Evolutionary conservation across 1,139 yeast genomes (phyloP).

Genomic region (Yamadazyma pseudoaaseri): DNA sequence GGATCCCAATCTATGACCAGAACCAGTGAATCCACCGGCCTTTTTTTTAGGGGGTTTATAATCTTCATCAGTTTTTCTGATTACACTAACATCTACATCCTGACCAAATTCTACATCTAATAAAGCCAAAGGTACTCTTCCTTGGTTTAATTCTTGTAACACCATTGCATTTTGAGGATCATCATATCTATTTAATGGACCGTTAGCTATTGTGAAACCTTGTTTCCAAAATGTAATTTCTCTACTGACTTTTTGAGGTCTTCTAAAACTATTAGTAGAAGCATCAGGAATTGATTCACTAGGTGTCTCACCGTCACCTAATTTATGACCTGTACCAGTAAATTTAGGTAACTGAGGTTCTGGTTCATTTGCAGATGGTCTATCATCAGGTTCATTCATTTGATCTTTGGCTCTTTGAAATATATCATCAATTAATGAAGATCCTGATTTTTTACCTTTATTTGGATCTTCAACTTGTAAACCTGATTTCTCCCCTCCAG

Average conservation of each 20-base stretch:
- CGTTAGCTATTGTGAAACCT: constrained; percentile 94
- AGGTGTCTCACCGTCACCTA: constrained; percentile 64
- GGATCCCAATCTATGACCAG: constrained; percentile 88
- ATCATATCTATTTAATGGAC: constrained; percentile 80
- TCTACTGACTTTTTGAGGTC: constrained; percentile 57
- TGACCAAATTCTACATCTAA: constrained; percentile 86
- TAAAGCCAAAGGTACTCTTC: constrained; percentile 88
- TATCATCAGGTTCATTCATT: constrained; percentile 43
- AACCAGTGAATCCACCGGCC: constrained; percentile 73
- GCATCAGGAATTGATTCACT: constrained; percentile 37
- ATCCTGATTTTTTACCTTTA: constrained; percentile 44
- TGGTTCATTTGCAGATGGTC: constrained; percentile 33
- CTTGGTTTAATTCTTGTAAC: constrained; percentile 77
- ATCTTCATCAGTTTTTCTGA: constrained; percentile 77
- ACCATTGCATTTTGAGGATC: constrained; percentile 83
- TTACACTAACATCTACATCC: constrained; percentile 93
- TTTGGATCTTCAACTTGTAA: constrained; percentile 92
- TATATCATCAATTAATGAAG: constrained; percentile 46
- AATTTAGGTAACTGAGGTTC: constrained; percentile 28
- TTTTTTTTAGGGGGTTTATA: constrained; percentile 69
- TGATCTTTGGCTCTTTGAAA: constrained; percentile 46
- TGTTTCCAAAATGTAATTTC: constrained; percentile 94
- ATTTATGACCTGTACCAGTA: constrained; percentile 74
- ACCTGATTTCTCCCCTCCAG: constrained; percentile 95
- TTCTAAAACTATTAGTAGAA: constrained; percentile 25